A percentile compares a stretch with the other conserved stretches of the same genome.
Conservation (phyloP, 106 monocot species). For the Dioscorea alata region DNA sequence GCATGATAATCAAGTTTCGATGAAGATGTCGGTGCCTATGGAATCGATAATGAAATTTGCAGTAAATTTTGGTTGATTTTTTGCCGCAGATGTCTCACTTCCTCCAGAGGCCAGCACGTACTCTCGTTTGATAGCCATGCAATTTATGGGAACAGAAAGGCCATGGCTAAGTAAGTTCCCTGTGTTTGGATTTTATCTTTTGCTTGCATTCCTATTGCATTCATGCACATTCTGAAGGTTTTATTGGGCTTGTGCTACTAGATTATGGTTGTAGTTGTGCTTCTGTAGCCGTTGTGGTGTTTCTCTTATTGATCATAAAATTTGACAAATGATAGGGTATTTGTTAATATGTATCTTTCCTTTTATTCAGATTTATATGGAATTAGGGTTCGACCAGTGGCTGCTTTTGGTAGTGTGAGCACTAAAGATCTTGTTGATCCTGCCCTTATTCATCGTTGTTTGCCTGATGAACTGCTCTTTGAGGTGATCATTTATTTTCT, state of each 20-base stretch:
- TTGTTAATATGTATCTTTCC: neutral
- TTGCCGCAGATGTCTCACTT: conserved; percentile 46
- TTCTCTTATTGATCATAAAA: neutral
- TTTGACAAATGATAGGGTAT: neutral
- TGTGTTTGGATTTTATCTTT: too few species aligned
- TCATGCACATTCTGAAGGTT: neutral
- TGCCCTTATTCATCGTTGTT: conserved; percentile 77
- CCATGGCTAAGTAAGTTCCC: conserved; percentile 82
- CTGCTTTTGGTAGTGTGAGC: conserved; percentile 85
- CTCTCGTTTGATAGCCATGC: conserved; percentile 33
- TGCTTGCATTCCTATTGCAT: too few species aligned
- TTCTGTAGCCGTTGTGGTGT: neutral
- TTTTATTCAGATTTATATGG: conserved; percentile 70
- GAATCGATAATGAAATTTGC: neutral
- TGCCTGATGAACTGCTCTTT: conserved; percentile 89
- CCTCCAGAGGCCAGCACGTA: conserved; percentile 36
- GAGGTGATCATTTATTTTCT: conserved; percentile 40
- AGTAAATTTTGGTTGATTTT: neutral
- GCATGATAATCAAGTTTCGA: neutral
- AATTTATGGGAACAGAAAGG: conserved; percentile 64
- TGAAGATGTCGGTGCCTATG: neutral
- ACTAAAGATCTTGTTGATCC: conserved; percentile 60
- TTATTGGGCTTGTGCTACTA: neutral
- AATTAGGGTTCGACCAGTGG: conserved; percentile 66
- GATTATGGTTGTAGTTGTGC: neutral